Conservation (phyloP, 2,329 filamentous ascomycete genomes). For the Trichothecium roseum region DNA sequence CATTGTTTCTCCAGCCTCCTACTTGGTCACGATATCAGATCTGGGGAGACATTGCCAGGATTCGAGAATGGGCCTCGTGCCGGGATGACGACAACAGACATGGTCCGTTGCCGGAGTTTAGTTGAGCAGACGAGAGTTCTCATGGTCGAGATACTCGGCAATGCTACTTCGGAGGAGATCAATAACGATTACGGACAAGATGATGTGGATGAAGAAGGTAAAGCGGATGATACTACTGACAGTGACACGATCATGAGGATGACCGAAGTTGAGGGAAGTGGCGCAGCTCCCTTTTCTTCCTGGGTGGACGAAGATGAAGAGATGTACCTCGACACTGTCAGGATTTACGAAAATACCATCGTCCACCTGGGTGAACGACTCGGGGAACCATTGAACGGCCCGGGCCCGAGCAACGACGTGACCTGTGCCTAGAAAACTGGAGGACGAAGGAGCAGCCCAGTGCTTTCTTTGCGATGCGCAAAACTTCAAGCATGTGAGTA, state of each 20-base stretch:
- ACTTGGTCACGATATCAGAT: slow-evolving; percentile 54
- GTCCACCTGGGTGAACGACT: slow-evolving; percentile 61
- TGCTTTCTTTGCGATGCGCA: too few species aligned
- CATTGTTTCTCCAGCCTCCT: slow-evolving; percentile 72
- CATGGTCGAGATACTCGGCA: slow-evolving; percentile 58
- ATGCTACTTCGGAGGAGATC: slow-evolving; percentile 24
- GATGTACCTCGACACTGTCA: slow-evolving; percentile 59
- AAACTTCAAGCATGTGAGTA: too few species aligned
- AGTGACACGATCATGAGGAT: slow-evolving; percentile 22
- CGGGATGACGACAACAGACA: slow-evolving; percentile 70
- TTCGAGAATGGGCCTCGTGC: slow-evolving; percentile 52
- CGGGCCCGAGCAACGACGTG: background rate
- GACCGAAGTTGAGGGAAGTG: slow-evolving; percentile 21
- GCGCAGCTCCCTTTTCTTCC: background rate
- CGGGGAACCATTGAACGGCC: slow-evolving; percentile 25
- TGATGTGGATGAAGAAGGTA: slow-evolving; percentile 24
- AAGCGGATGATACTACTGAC: slow-evolving; percentile 22
- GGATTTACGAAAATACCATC: slow-evolving; percentile 72
- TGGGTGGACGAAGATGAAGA: slow-evolving; percentile 36
- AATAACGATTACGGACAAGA: too few species aligned
- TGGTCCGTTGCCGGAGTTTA: slow-evolving; percentile 75
- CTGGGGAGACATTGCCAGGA: slow-evolving; percentile 56
- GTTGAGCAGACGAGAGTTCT: slow-evolving; percentile 65
- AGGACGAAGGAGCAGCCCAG: too few species aligned
- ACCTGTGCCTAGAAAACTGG: background rate